A percentile compares a stretch with the other conserved stretches of the same genome.
Evolutionary conservation across 805 yeast species (phyloP).

Genomic region (Isabelozyma gotoi): DNA sequence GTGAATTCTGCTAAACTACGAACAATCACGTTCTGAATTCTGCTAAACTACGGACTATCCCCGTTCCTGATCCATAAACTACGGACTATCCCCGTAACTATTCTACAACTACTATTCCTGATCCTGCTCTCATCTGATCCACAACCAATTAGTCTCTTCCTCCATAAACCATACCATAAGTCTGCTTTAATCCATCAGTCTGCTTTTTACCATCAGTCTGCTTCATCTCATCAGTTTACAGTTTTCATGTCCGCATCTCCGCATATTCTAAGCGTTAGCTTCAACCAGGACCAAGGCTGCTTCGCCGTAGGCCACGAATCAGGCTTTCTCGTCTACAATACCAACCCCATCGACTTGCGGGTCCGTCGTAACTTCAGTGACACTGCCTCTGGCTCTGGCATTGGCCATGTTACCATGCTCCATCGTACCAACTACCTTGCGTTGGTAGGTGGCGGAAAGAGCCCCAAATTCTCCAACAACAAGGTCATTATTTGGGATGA

Average conservation of each 20-base stretch:
- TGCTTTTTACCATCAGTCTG: neutral
- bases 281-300: constrained; percentile 90
- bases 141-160: neutral
- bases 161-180: neutral
- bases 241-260: neutral
- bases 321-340: constrained; percentile 83
- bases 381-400: constrained; percentile 47
- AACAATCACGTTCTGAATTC: no score
- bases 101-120: no score
- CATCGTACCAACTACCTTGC: constrained; percentile 90
- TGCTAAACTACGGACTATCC: no score
- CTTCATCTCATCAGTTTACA: neutral
- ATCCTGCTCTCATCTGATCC: no score
- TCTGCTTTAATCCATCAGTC: neutral
- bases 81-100: no score
- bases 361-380: constrained; percentile 55
- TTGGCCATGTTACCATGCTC: constrained; percentile 78
- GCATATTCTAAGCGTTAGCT: constrained; percentile 56
- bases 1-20: no score
- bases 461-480: constrained; percentile 75
- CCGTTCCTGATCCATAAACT: no score
- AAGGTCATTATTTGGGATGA: constrained; percentile 93
- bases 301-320: constrained; percentile 78
- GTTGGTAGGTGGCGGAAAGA: constrained; percentile 84
- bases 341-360: constrained; percentile 81